These are phyloP conservation scores for Didymella glomerata DNA, from an alignment of 2,329 filamentous ascomycete species.

Conservation along the genomic window DNA sequence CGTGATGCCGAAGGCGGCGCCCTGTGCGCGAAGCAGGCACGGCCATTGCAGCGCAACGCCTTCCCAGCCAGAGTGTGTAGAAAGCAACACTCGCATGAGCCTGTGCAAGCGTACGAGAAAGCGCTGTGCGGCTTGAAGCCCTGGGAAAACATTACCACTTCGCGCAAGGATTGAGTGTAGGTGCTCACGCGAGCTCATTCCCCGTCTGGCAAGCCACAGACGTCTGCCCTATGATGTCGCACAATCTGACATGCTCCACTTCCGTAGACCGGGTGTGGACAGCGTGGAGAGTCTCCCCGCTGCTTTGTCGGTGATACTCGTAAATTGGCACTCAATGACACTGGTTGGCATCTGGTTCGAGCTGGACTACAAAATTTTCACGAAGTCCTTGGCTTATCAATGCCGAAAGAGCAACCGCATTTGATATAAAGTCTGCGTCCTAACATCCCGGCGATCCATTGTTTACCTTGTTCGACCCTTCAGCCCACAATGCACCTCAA, in stretches of 20 bases:
- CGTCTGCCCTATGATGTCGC: constrained; percentile 4
- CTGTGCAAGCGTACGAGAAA: neutral
- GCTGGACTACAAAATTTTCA: constrained; percentile 14
- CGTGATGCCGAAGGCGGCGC: neutral
- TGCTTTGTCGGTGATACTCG: constrained; percentile 26
- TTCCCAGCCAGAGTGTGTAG: neutral
- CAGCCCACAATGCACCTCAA: constrained; percentile 14
- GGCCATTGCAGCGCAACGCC: neutral
- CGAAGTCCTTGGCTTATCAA: constrained; percentile 1
- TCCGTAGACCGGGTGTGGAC: constrained; percentile 9
- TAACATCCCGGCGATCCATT: neutral
- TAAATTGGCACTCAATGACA: constrained; percentile 15
- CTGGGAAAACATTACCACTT: neutral
- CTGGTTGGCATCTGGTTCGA: constrained; percentile 13
- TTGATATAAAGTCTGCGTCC: constrained; percentile 2
- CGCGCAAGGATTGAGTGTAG: constrained; percentile 8
- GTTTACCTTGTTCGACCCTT: neutral
- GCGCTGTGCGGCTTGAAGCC: neutral
- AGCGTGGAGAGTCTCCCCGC: constrained; percentile 22
- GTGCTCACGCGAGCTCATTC: constrained; percentile 17
- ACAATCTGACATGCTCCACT: constrained; percentile 15
- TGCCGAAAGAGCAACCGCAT: neutral
- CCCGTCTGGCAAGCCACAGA: constrained; percentile 12
- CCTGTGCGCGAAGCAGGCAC: constrained; percentile 1
- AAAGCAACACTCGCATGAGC: neutral